Base-by-base conservation (phyloP, 768 basidiomycete species). In the Flagelloscypha sp. region DNA sequence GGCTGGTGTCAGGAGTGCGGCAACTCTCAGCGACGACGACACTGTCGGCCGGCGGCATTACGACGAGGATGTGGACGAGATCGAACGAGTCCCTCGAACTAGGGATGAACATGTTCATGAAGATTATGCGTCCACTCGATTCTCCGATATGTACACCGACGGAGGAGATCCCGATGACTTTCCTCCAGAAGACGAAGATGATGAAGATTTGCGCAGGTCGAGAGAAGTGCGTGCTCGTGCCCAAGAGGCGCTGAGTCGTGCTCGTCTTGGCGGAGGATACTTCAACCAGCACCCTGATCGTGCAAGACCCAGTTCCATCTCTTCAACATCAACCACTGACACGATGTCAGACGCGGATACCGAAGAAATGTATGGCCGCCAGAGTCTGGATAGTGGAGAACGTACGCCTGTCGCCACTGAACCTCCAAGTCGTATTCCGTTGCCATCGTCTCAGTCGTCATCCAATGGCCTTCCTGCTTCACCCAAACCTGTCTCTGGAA, bases 281-380 rank as follows among this genome's bases (percentile, higher is more conserved):
- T 87, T 87, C 50, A 84, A 85, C 51, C 47, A 84, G 10, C 84
- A 87, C 51, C 84, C 84, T 8, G 84, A 86, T 29, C 67, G 84
- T 29, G n/a, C n/a, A n/a, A n/a, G n/a, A n/a, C 7, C 19, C 33
- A 29, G 21, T 24, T 16, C 24, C 24, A 24, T 18, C 25, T 10
- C 17, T 24, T 35, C 30, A 17, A 31, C 30, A 31, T 12, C 36
- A 8, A 5, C 36, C 4, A 37, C 27, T 29, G 24, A 27, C n/a
- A n/a, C n/a, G n/a, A n/a, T n/a, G n/a, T n/a, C n/a, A n/a, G n/a
- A n/a, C n/a, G n/a, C n/a, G n/a, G n/a, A n/a, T n/a, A n/a, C n/a
- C n/a, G n/a, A n/a, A n/a, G n/a, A n/a, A n/a, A n/a, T n/a, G n/a
- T n/a, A n/a, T n/a, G n/a, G n/a, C n/a, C n/a, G n/a, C n/a, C n/a